These are phyloP conservation scores for Lagenidium giganteum DNA, from an alignment of 352 stramenopile species.

Conservation along the genomic window DNA sequence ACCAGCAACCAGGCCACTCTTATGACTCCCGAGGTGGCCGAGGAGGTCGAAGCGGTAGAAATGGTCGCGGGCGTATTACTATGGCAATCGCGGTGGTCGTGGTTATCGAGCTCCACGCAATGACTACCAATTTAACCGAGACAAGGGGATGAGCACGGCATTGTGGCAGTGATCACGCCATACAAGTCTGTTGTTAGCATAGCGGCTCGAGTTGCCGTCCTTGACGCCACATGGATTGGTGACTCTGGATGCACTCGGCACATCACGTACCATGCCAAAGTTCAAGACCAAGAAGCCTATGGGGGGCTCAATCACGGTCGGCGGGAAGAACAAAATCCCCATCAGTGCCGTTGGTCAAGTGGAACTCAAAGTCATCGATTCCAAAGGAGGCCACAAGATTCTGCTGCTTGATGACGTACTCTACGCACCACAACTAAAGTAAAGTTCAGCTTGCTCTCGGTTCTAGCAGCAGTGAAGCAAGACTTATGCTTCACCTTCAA, in stretches of 20 bases:
- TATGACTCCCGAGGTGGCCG: too few species aligned
- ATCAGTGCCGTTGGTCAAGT: constrained; percentile 3
- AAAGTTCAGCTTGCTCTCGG: constrained; percentile 2
- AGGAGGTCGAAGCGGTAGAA: too few species aligned
- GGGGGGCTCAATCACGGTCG: background rate
- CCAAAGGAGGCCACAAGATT: too few species aligned
- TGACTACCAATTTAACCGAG: too few species aligned
- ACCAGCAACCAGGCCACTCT: too few species aligned
- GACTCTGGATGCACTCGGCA: constrained; percentile 11
- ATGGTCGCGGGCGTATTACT: too few species aligned
- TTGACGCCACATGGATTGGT: constrained; percentile 5
- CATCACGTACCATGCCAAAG: background rate
- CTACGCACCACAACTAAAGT: background rate
- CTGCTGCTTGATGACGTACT: constrained; percentile 3
- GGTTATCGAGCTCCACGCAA: too few species aligned
- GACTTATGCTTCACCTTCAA: constrained; percentile 3
- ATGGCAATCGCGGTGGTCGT: too few species aligned
- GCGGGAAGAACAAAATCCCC: constrained; percentile 2
- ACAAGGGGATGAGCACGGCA: too few species aligned
- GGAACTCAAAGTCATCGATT: too few species aligned
- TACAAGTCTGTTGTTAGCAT: background rate
- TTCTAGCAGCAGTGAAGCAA: constrained; percentile 1
- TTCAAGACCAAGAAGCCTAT: constrained; percentile 1
- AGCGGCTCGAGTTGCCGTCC: background rate
- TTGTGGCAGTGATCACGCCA: too few species aligned